Evolutionary conservation across 805 yeast genomes (phyloP).

Genomic region (Candida patagonica): DNA sequence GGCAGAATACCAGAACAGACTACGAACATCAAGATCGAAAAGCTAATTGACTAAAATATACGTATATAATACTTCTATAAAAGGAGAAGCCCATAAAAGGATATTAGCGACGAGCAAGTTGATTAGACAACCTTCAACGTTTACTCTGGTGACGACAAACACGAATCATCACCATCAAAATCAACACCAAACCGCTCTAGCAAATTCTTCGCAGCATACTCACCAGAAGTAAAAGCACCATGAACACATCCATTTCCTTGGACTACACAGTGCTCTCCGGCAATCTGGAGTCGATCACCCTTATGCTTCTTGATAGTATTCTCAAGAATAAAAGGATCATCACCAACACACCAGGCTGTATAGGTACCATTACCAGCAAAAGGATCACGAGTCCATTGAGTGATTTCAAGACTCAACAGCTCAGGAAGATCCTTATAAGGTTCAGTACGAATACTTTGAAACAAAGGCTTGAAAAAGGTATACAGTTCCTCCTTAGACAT

Average conservation of each 20-base stretch:
- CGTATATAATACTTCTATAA: background rate
- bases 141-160: constrained; percentile 11
- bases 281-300: constrained; percentile 19
- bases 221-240: constrained; percentile 18
- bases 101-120: background rate
- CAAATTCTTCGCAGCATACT: constrained; percentile 17
- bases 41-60: no score
- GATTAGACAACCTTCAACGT: background rate
- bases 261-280: constrained; percentile 24
- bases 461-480: constrained; percentile 19
- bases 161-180: constrained; percentile 15
- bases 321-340: constrained; percentile 18
- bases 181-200: constrained; percentile 8
- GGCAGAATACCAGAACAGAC: no score
- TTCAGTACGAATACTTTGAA: constrained; percentile 11
- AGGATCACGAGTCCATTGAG: constrained; percentile 23
- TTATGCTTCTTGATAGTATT: constrained; percentile 13
- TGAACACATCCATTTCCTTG: constrained; percentile 18
- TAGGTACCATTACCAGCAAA: constrained; percentile 27
- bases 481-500: constrained; percentile 15
- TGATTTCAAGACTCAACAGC: constrained; percentile 14
- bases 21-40: no score
- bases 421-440: constrained; percentile 15
- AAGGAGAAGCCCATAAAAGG: background rate
- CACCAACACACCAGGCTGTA: constrained; percentile 17